phyloP scores from a whole-genome alignment of 2,329 filamentous ascomycete genomes.

The Aspergillus ibericus region DNA sequence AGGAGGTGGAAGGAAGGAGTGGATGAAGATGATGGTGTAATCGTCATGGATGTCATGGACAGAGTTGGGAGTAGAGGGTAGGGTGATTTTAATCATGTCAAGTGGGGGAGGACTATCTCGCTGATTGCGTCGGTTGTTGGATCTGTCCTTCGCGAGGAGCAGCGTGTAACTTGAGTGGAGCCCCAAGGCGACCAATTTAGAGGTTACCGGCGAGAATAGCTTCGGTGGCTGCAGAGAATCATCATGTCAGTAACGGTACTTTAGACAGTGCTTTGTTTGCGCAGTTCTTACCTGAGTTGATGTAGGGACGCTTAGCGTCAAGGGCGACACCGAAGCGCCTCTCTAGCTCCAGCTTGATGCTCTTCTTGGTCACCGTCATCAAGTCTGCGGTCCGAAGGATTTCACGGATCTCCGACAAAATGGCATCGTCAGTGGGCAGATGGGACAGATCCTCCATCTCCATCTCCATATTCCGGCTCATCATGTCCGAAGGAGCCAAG shows the following conservation, averaged over 20 bases:
- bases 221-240: slow-evolving; percentile 1
- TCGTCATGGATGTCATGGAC: not conserved
- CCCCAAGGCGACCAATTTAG: not conserved
- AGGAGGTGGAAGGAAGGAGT: not conserved
- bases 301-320: slow-evolving; percentile 87
- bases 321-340: slow-evolving; percentile 82
- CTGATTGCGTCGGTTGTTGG: not conserved
- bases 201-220: slow-evolving; percentile 6
- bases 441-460: slow-evolving; percentile 73
- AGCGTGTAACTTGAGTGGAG: not conserved
- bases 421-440: slow-evolving; percentile 82
- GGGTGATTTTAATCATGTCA: not conserved
- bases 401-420: slow-evolving; percentile 90
- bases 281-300: slow-evolving; percentile 73
- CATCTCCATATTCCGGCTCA: slow-evolving; percentile 65
- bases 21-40: not conserved
- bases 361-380: slow-evolving; percentile 99
- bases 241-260: not conserved
- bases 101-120: not conserved
- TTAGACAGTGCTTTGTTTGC: not conserved
- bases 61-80: not conserved
- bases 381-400: slow-evolving; percentile 88
- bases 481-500: slow-evolving; percentile 72
- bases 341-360: slow-evolving; percentile 91
- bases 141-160: not conserved